These are phyloP conservation scores for Apiotrichum porosum DNA, from an alignment of 1,284 basidiomycete genomes.

Conservation along the genomic window DNA sequence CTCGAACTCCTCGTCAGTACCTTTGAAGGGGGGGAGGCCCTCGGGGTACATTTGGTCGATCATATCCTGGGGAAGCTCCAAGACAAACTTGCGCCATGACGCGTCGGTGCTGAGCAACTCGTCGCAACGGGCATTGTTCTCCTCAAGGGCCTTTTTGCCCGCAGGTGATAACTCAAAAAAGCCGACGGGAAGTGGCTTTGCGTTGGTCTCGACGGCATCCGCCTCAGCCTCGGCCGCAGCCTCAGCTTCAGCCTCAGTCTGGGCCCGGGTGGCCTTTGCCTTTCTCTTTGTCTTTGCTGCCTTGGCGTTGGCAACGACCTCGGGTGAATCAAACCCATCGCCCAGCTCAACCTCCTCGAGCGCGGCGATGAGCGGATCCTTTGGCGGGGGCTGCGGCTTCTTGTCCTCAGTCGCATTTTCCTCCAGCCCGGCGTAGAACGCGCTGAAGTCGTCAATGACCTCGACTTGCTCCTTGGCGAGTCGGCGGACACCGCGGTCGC, in stretches of 20 bases:
- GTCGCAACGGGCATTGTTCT: not conserved
- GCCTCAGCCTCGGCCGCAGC: not conserved
- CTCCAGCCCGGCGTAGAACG: not conserved
- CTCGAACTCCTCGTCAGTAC: no score
- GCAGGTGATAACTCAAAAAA: not conserved
- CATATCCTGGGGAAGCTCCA: no score
- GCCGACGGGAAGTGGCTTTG: no score
- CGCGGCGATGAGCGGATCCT: no score
- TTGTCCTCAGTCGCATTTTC: not conserved
- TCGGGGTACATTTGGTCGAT: no score
- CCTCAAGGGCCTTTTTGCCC: not conserved
- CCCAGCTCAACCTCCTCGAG: not conserved
- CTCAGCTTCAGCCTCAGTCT: not conserved
- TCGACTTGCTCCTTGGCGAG: conserved; percentile 22
- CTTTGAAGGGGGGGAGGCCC: no score
- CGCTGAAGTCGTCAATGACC: not conserved
- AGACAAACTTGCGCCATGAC: no score
- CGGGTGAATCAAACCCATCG: not conserved
- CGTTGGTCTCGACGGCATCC: not conserved
- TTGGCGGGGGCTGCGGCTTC: no score
- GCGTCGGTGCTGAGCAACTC: no score
- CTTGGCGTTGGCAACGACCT: not conserved
- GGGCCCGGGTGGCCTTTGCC: no score
- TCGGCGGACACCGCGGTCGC: conserved; percentile 46
- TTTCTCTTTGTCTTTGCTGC: no score